These are phyloP conservation scores for Alloascoidea africana DNA, from an alignment of 805 yeast genomes.

Conservation along the genomic window DNA sequence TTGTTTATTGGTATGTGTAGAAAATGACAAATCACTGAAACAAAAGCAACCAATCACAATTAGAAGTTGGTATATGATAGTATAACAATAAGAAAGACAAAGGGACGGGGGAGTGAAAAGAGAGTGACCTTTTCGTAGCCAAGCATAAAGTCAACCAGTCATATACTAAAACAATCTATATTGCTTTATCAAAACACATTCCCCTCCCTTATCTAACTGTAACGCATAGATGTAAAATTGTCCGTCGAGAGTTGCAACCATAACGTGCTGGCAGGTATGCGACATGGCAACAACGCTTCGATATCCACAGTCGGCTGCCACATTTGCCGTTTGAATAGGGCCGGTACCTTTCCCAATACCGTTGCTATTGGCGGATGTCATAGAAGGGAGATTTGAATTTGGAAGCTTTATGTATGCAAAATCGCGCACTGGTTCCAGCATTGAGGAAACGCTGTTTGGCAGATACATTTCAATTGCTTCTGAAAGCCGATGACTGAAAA, in stretches of 20 bases:
- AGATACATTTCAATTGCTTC: constrained; percentile 80
- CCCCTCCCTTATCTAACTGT: constrained; percentile 86
- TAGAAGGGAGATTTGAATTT: constrained; percentile 5
- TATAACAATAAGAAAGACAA: no score
- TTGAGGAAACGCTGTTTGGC: constrained; percentile 67
- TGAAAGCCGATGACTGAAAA: constrained; percentile 23
- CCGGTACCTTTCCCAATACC: constrained; percentile 8
- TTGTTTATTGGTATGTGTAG: no score
- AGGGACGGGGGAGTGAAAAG: no score
- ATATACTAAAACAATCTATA: constrained; percentile 31
- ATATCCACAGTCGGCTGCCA: no score
- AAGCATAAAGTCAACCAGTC: no score
- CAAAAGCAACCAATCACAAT: no score
- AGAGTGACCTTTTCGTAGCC: no score
- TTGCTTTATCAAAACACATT: constrained; percentile 67
- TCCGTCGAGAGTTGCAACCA: constrained; percentile 74
- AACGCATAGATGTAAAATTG: constrained; percentile 66
- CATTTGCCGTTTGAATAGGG: constrained; percentile 12
- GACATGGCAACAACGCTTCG: constrained; percentile 24
- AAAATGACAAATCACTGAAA: no score
- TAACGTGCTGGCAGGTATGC: constrained; percentile 24
- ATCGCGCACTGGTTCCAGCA: constrained; percentile 80
- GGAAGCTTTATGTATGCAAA: constrained; percentile 81
- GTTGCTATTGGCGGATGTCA: background rate
- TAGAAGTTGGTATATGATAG: no score